Evolutionary conservation across 2,329 filamentous ascomycete genomes (phyloP).

Genomic region (Trichophyton equinum): DNA sequence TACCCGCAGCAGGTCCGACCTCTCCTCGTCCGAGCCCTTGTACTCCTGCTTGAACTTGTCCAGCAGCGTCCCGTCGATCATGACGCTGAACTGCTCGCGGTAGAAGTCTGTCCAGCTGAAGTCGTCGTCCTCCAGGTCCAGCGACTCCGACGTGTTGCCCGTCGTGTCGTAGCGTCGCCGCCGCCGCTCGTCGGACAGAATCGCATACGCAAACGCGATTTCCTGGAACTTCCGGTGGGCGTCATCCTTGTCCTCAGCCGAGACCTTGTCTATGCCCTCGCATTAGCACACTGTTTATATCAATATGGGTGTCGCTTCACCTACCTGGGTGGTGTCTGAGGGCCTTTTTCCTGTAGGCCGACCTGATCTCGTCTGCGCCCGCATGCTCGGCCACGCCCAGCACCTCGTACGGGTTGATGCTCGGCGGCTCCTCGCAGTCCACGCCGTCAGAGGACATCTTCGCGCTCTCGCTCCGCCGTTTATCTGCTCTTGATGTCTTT

Average conservation of each 20-base stretch:
- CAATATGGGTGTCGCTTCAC: constrained; percentile 8
- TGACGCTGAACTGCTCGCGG: constrained; percentile 64
- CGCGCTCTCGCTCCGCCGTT: too few relatives aligned
- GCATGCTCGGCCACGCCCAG: constrained; percentile 60
- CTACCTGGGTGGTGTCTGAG: constrained; percentile 75
- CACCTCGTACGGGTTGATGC: constrained; percentile 66
- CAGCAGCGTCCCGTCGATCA: constrained; percentile 63
- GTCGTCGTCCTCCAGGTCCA: constrained; percentile 54
- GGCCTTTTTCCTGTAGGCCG: constrained; percentile 81
- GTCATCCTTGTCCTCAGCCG: constrained; percentile 51
- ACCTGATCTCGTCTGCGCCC: constrained; percentile 68
- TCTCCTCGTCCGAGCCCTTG: constrained; percentile 77
- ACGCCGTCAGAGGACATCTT: neutral
- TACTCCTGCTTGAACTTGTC: constrained; percentile 64
- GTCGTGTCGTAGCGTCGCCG: constrained; percentile 81
- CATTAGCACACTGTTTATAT: neutral
- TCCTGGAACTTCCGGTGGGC: constrained; percentile 77
- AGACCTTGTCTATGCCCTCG: constrained; percentile 56
- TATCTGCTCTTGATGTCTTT: too few relatives aligned
- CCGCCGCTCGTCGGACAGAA: constrained; percentile 71
- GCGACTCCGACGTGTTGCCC: constrained; percentile 73
- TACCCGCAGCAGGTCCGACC: constrained; percentile 59
- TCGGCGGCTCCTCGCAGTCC: constrained; percentile 44
- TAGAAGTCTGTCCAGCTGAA: constrained; percentile 92
- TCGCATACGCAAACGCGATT: constrained; percentile 84